Evolutionary conservation across 2,329 filamentous ascomycete genomes (phyloP), one percentile per base, ranked within the genome.

Genomic region (Colletotrichum musae): DNA sequence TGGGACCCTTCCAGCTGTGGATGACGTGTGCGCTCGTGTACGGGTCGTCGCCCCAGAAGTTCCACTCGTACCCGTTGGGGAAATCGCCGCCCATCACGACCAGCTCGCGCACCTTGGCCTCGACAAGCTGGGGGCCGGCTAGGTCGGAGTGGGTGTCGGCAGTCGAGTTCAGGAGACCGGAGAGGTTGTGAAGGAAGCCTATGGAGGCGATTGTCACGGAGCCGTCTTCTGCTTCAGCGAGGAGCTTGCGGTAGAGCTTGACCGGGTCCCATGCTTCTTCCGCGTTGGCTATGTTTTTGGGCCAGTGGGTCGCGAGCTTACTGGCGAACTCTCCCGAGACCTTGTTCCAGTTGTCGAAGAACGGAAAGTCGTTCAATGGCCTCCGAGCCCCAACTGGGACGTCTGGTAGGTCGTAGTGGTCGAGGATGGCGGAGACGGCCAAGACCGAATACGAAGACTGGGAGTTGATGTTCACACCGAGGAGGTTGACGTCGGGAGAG

Each of bases 141-240:
- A 85, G 77, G 1, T 73, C 32, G 0, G 83, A 83, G 64, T 79
- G 74, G 0, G 60, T 51, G 69, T 87, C 85, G 1, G 79, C 74
- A 0, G 79, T 77, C 6, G 84, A 85, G 68, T 83, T 80, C 16
- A 88, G 76, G 4, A 88, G 77, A 1, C 71, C 80, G 3, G 85
- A 85, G 0, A 88, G 80, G 70, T 83, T 85, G 28, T 81, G 80
- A 6, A 86, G 76, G 68, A 85, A 85, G 1, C 84, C 84, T 43
- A 86, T 79, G 1, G 80, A 84, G 4, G 78, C 80, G 45, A 86
- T 78, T 4, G 83, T 85, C 2, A 87, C 78, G 63, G 82, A 85
- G 0, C 45, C 32, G 47, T 85, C 79, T 4, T 78, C 77, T 0
- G 81, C 78, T 18, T 78, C 78, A 1, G 81, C 75, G 0, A 87